Base-by-base conservation (phyloP, 2,329 filamentous ascomycete species). In the Calonectria pseudoturangicola region DNA sequence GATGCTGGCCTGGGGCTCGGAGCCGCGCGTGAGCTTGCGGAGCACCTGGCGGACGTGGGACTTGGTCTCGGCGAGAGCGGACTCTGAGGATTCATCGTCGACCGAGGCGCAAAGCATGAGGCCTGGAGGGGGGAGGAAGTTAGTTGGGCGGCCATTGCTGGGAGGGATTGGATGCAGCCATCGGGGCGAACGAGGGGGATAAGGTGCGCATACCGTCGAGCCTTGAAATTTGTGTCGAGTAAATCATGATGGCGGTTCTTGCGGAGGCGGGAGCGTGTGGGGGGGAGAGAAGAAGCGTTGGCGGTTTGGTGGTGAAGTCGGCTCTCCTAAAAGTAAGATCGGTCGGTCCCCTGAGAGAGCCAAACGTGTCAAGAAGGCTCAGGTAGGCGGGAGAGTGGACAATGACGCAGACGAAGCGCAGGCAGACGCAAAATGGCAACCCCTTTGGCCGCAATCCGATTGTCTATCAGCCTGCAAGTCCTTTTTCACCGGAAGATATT, bases 101-200 rank as follows among this genome's bases (percentile, higher is more conserved):
- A 98, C 95, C 2, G 96, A 98, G 73, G 96, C 96, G 82, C 95
- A 96, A 78, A 99, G 91, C 89, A 98, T 96, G 77, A 98, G 91
- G 89, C 96, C 96, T 98, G 80, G 67, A 63, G 68, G 41, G 62
- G 6, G 30, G 10, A 8, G n/a, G 21, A 45, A 51, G 78, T 81
- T 71, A 80, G 76, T 30, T 64, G 13, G 27, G 36, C 18, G 21
- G 21, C 10, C 13, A 63, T 33, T 68, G 54, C 27, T 51, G 18
- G 16, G 25, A 51, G 39, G 18, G 18, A 25, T 5, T 36, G 51
- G 15, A 15, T 25, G 39, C 33, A 43, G 30, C 30, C 21, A 21
- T 21, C 21, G 21, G 21, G 21, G 21, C 21, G 21, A 21, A 21
- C 21, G 21, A 21, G 30, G 30, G 30, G 30, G 30, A 33, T 33